phyloP scores from a whole-genome alignment of 2,329 filamentous ascomycete genomes.

The Cryphonectria nitschkei region DNA sequence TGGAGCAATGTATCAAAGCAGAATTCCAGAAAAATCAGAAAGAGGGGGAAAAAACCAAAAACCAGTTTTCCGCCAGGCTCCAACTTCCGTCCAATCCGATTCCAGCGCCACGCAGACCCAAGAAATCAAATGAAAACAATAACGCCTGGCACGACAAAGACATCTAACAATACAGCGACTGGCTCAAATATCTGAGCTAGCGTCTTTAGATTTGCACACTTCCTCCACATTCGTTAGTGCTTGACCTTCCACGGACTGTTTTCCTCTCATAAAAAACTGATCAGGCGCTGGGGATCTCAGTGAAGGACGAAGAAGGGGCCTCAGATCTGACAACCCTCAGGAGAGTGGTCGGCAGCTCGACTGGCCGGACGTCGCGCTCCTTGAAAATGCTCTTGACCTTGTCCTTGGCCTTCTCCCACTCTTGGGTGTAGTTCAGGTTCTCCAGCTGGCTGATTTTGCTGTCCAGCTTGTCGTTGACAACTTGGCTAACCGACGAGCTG shows the following conservation, averaged over 20 bases:
- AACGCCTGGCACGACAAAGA: neutral
- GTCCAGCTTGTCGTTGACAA: neutral
- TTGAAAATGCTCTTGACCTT: constrained; percentile 3
- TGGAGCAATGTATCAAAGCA: too few species aligned
- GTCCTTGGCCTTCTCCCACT: constrained; percentile 6
- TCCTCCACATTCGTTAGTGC: neutral
- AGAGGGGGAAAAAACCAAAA: neutral
- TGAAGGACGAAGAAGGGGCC: neutral
- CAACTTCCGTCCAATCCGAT: neutral
- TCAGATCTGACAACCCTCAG: neutral
- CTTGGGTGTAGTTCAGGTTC: constrained; percentile 5
- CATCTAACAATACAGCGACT: neutral
- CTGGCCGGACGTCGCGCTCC: neutral
- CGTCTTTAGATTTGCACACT: neutral
- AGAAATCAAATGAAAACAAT: neutral
- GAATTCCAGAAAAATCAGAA: neutral
- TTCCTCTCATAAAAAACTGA: neutral
- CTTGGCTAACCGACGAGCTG: neutral
- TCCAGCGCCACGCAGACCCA: neutral
- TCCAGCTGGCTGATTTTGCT: neutral
- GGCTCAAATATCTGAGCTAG: neutral
- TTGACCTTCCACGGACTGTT: neutral
- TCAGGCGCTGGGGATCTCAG: neutral
- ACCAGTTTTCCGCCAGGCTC: neutral
- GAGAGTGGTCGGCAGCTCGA: neutral